These are phyloP conservation scores for Endoconidiophora polonica DNA, from an alignment of 2,329 filamentous ascomycete genomes.

Conservation along the genomic window DNA sequence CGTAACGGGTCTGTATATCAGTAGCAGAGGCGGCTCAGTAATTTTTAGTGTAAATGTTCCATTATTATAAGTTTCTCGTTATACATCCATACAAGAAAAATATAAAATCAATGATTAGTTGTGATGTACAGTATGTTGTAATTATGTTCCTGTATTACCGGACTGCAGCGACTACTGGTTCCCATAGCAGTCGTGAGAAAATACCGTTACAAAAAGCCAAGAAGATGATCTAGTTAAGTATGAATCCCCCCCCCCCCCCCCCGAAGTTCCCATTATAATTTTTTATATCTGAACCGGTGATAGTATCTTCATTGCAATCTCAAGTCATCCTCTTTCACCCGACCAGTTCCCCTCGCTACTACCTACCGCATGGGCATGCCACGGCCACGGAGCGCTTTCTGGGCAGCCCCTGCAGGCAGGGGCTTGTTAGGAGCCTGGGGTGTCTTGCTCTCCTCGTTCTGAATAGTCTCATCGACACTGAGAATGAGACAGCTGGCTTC, in stretches of 20 bases:
- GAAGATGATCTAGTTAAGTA: slow-evolving; percentile 7
- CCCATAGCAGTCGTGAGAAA: slow-evolving; percentile 1
- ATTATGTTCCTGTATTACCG: no score
- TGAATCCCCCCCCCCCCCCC: slow-evolving; percentile 1
- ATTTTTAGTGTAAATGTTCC: no score
- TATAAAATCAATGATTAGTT: no score
- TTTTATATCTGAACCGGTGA: slow-evolving; percentile 5
- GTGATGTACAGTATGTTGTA: no score
- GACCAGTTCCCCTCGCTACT: neutral
- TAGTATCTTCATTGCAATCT: neutral
- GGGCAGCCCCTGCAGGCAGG: slow-evolving; percentile 66
- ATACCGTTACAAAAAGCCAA: neutral
- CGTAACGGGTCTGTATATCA: no score
- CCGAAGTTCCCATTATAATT: slow-evolving; percentile 11
- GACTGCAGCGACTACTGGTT: neutral
- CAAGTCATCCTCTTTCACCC: neutral
- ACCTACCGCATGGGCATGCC: slow-evolving; percentile 70
- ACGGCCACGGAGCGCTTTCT: slow-evolving; percentile 68
- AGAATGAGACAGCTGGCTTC: slow-evolving; percentile 92
- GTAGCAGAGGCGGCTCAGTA: no score
- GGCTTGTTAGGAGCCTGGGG: slow-evolving; percentile 65
- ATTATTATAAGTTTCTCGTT: no score
- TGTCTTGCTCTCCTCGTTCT: slow-evolving; percentile 81
- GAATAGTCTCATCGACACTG: slow-evolving; percentile 95
- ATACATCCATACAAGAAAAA: no score